Conservation (phyloP, 768 basidiomycete species). For the Mycena vulgaris region DNA sequence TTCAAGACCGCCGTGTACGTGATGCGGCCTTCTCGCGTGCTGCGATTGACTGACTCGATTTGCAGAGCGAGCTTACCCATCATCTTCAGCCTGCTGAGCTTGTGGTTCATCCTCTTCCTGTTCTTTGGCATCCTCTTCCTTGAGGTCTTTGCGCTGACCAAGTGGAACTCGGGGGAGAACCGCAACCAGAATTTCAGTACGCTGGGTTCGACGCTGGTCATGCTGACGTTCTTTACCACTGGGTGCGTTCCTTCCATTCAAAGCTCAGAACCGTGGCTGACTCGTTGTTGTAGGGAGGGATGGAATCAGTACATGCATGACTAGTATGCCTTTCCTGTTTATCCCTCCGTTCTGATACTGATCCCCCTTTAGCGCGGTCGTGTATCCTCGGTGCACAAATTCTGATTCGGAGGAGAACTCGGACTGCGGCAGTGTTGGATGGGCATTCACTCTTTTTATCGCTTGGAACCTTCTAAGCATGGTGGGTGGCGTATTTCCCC, state of each 20-base stretch:
- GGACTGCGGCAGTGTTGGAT: conserved; percentile 89
- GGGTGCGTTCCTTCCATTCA: conserved; percentile 66
- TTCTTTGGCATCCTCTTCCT: conserved; percentile 92
- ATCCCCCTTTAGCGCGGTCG: conserved; percentile 68
- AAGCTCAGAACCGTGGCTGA: background rate
- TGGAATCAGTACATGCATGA: conserved; percentile 99
- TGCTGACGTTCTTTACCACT: conserved; percentile 94
- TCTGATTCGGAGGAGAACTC: conserved; percentile 66
- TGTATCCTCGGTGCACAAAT: conserved; percentile 87
- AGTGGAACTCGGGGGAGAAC: conserved; percentile 82
- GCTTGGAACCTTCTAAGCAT: conserved; percentile 97
- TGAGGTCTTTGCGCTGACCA: conserved; percentile 93
- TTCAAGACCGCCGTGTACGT: conserved; percentile 97
- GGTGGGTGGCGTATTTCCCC: conserved; percentile 52
- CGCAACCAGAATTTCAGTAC: conserved; percentile 84
- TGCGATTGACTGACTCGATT: conserved; percentile 23
- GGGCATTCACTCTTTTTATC: conserved; percentile 92
- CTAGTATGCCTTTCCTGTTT: conserved; percentile 68
- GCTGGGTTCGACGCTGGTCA: conserved; percentile 85
- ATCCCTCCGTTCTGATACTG: conserved; percentile 6
- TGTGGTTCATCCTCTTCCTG: conserved; percentile 93
- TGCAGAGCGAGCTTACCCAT: conserved; percentile 87
- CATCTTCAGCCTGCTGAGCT: conserved; percentile 85
- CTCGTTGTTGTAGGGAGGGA: conserved; percentile 74
- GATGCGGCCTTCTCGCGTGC: background rate